Evolutionary conservation across 1,284 basidiomycete genomes (phyloP), one percentile per base, ranked within the genome.

Genomic region (Rhodofomes roseus): DNA sequence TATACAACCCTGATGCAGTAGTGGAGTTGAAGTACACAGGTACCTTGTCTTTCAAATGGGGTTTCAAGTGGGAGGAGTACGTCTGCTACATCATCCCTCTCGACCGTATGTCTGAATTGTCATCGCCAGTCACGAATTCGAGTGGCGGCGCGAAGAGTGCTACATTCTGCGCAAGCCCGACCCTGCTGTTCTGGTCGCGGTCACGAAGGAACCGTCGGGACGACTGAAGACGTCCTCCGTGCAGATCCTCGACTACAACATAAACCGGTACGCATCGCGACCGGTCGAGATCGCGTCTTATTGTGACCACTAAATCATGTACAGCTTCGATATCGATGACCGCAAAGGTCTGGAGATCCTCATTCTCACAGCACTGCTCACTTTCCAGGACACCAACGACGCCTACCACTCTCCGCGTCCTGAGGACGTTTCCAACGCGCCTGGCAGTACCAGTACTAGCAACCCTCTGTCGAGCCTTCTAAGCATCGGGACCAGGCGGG

Each of bases 231-330:
- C 87, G 1, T 76, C 81, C 0, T 79, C 85, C 0, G 77, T 93
- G n/a, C 90, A 93, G 68, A 82, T 94, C n/a, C 77, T 94, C 18
- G 90, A 94, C 71, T 94, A 94, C 68, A 94, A 94, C 67, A 77
- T 93, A 31, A 83, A 91, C 65, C 77, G 90, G 84, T 86, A 63
- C 53, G 76, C 22, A n/a, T 2, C n/a, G 5, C 2, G 18, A 8
- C 4, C 20, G 7, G 9, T 0, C 37, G 27, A 2, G n/a, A 2
- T 36, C 14, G 4, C 4, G 16, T 29, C 12, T 23, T 23, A 1
- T 7, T 18, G 5, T 18, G 16, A 93, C 67, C 93, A 93, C 66
- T 77, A 92, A 34, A 83, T 90, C 65, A 83, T 85, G 62, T 54
- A 75, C 60, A 91, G 90, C 48, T 93, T 94, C 66, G 90, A 93